Evolutionary conservation across 2,329 filamentous ascomycete genomes (phyloP), one percentile per base, ranked within the genome.

Genomic region (Peltaster fructicola): DNA sequence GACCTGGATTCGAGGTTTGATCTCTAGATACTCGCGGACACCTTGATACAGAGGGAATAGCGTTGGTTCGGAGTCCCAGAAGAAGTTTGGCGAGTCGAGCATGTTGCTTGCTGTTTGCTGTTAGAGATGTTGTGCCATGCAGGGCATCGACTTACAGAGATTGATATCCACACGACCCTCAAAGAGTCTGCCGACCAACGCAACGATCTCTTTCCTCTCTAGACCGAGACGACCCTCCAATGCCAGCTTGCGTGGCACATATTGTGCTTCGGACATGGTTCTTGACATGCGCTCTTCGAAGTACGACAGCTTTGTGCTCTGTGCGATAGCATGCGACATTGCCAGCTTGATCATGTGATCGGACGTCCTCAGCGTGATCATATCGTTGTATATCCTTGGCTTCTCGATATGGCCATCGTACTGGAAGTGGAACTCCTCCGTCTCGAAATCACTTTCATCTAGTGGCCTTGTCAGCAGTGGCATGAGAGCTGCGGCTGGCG

Each of bases 321-420:
- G 88, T 1, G 82, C 82, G 39, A 98, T 93, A 17, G 84, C 88
- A 48, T 98, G 88, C 49, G 79, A 90, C 58, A 98, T 98, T 16
- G 85, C 82, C 9, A 98, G 63, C 54, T 95, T 95, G 48, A 95
- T 91, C 85, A 98, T 95, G 54, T 98, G 88, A 54, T 98, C 88
- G 18, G 80, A 74, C 31, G 81, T 90, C 34, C 90, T 66, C 21
- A 98, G 59, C 1, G 88, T 98, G 41, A 98, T 95, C 88, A 98
- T 98, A 51, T 98, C 88, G 53, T 98, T 95, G 57, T 90, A 98
- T 15, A 98, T 78, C 29, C 88, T 69, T 4, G 88, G 88, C 24
- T 84, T 69, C 33, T 82, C 75, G 16, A 88, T 81, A 30, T 80
- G 66, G 1, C 71, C 66, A 41, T 80, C 91, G 57, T 98, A 98